Evolutionary conservation across 331 rosid genomes (phyloP).

Genomic region (Prunus yedoensis): DNA sequence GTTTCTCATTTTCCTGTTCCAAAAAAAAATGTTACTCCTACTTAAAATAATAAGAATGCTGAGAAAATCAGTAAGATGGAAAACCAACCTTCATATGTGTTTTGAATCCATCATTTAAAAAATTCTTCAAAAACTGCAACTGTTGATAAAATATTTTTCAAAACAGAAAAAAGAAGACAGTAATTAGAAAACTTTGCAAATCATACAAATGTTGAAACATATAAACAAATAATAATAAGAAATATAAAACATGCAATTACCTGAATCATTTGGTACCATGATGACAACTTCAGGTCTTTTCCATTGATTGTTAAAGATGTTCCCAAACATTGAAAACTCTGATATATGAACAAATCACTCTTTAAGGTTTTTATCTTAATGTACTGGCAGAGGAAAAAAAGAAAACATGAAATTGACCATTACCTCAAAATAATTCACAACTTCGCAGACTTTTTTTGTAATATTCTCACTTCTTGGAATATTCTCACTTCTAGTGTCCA

Average conservation of each 20-base stretch:
- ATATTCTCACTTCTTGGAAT: not conserved
- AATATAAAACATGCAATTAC: constrained; percentile 18
- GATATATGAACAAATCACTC: not conserved
- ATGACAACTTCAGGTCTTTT: constrained; percentile 24
- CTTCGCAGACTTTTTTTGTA: not conserved
- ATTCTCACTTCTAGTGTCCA: too few relatives aligned
- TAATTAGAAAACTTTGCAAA: not conserved
- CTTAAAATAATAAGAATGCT: not conserved
- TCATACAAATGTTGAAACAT: not conserved
- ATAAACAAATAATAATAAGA: not conserved
- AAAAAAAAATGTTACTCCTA: not conserved
- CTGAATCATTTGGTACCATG: constrained; percentile 39
- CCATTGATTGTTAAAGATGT: constrained; percentile 10
- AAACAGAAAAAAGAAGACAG: not conserved
- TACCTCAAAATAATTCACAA: constrained; percentile 18
- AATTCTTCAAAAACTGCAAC: constrained; percentile 33
- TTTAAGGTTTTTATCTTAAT: not conserved
- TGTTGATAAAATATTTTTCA: constrained; percentile 12
- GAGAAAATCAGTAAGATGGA: not conserved
- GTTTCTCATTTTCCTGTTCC: constrained; percentile 37
- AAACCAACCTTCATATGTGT: constrained; percentile 32
- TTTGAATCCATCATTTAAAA: constrained; percentile 33
- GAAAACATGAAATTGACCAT: not conserved
- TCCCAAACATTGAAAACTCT: constrained; percentile 20
- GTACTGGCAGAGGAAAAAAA: not conserved